Base-by-base conservation (phyloP, 345 rosid genomes). In the Garcia nutans region DNA sequence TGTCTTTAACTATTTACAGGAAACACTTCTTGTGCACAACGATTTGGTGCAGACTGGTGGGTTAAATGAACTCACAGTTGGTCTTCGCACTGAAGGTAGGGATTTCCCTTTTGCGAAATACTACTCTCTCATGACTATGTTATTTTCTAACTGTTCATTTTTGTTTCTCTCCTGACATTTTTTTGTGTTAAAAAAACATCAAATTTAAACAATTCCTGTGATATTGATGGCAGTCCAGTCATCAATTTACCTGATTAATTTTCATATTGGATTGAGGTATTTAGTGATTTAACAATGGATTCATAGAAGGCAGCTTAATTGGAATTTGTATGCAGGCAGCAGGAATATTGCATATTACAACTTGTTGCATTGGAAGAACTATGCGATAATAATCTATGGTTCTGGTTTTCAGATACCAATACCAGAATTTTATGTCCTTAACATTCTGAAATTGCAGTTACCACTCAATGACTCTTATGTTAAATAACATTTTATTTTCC, bases 11-110 rank as follows among this genome's bases (percentile, higher is more conserved):
- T 58, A 17, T 77, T 54, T 20, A 63, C 83, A 96, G 99, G 99
- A 96, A 86, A 96, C 99, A 47, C 94, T 96, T 79, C 99, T 96
- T 79, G 88, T 96, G 59, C 98, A 96, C 71, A 82, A 91, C 85
- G 98, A 92, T 84, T 89, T 93, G 80, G 93, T 85, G 81, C 76
- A 82, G 66, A 82, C 76, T 70, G 87, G 85, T 69, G 89, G 80
- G 65, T 88, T 96, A 65, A 78, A 87, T 65, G 89, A 89, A 63
- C 78, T 96, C 31, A 75, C 85, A 28, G 83, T 82, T 78, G 89
- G 68, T 49, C 92, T 96, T 72, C 89, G 83, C 63, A 77, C 55
- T 68, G 87, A 86, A 89, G 99, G 99, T 93, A 82, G 37, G 68
- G 65, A 5, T 54, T 73, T 63, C 50, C 56, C 8, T 12, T 17